A percentile compares a stretch with the other conserved stretches of the same genome.
Conservation (phyloP, 768 basidiomycete species). For the Infundibulicybe gibba region DNA sequence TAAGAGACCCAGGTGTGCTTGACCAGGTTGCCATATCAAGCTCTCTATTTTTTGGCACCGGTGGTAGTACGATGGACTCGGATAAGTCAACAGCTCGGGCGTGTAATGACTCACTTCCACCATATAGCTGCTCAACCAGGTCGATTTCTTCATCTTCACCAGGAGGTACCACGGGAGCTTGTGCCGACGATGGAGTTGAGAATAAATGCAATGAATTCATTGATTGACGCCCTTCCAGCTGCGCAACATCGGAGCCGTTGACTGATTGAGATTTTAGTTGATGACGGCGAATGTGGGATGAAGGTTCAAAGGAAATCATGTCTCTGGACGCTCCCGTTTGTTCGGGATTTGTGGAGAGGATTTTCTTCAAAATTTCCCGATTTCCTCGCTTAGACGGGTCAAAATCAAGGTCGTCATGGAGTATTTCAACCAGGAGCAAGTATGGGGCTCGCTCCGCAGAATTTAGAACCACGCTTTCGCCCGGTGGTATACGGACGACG, state of each 20-base stretch:
- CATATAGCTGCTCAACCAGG: constrained; percentile 94
- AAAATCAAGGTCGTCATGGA: constrained; percentile 89
- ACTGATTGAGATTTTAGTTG: constrained; percentile 17
- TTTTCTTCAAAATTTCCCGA: constrained; percentile 79
- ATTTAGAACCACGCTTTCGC: constrained; percentile 96
- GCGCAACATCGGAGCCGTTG: constrained; percentile 24
- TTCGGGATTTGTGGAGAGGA: constrained; percentile 64
- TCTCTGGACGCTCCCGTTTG: constrained; percentile 56
- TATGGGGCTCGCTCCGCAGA: constrained; percentile 97
- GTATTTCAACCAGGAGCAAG: constrained; percentile 86
- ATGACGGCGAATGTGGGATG: constrained; percentile 15
- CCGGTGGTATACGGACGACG: constrained; percentile 95
- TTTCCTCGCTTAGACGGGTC: constrained; percentile 82
- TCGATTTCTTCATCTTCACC: constrained; percentile 87
- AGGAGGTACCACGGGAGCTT: constrained; percentile 16
- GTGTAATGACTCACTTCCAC: constrained; percentile 68
- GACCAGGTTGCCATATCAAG: constrained; percentile 88
- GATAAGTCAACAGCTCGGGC: constrained; percentile 73
- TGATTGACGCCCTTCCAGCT: constrained; percentile 13
- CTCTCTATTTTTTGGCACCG: constrained; percentile 83
- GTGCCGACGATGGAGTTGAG: constrained; percentile 15
- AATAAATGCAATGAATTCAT: constrained; percentile 14
- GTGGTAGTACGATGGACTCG: constrained; percentile 80
- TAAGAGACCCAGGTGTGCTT: constrained; percentile 15
- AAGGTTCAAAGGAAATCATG: constrained; percentile 37